Evolutionary conservation across 2,329 filamentous ascomycete species (phyloP), one percentile per base, ranked within the genome.

Genomic region (Aphanoascus verrucosus): DNA sequence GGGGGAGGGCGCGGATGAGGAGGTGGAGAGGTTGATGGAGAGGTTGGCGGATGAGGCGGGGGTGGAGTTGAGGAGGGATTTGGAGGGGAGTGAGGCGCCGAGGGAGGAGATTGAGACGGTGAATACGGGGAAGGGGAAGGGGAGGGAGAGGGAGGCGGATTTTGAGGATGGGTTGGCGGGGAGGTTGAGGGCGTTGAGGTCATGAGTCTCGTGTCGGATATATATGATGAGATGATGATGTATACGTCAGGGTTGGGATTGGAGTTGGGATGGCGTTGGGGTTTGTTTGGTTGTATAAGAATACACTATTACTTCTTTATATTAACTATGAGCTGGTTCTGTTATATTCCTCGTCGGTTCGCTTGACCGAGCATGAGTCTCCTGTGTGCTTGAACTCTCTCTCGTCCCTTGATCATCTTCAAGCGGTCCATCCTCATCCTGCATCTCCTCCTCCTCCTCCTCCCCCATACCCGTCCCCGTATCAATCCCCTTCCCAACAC

Each of bases 41-140:
- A 68, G 71, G 57, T 60, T 72, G 59, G 70, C 70, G 7, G 70
- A 72, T 60, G 67, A 71, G 60, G 70, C 70, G 6, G 70, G 70
- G 5, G 68, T 72, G 32, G 69, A 72, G 60, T 60, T 72, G 65
- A 63, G 70, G 32, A 55, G 67, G 60, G 65, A 67, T 40, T 54
- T 72, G 28, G 69, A 71, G 54, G 67, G 67, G 42, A 66, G 67
- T 58, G 57, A 62, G 19, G 69, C 64, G 1, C 70, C 71, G 0
- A 67, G 67, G 49, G 64, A 70, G 49, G 71, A 74, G 34, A 68
- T 70, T 4, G 42, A 42, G 15, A 28, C 15, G 5, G 52, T 41
- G 64, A 75, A 60, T 63, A 77, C 56, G 20, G 69, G 70, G 55
- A 65, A 65, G 48, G 64, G 66, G 31, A 62, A 64, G 20, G 69